Evolutionary conservation across 192 early-diverging fungal species (phyloP).

Genomic region (Lobosporangium transversale): DNA sequence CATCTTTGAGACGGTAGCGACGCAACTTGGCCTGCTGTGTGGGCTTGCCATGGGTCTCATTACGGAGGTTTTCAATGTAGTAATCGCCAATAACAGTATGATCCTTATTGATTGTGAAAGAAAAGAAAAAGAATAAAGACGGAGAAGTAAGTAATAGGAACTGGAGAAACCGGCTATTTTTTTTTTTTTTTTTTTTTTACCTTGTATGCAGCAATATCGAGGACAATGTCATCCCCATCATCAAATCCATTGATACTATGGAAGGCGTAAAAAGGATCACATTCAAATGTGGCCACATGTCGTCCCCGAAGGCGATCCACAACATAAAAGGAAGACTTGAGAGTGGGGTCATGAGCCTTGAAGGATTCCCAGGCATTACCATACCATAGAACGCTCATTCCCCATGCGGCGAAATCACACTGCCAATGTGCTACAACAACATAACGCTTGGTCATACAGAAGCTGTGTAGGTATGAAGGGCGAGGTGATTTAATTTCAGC

Average conservation of each 20-base stretch:
- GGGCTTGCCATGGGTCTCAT: conserved; percentile 36
- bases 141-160: neutral
- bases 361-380: conserved; percentile 48
- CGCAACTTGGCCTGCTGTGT: conserved; percentile 37
- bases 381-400: conserved; percentile 60
- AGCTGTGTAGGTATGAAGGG: conserved; percentile 65
- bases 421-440: conserved; percentile 63
- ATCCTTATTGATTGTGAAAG: conserved; percentile 17
- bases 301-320: conserved; percentile 47
- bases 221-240: conserved; percentile 53
- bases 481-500: conserved; percentile 45
- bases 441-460: conserved; percentile 65
- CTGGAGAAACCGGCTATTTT: neutral
- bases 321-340: conserved; percentile 54
- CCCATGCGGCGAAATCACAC: conserved; percentile 49
- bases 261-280: conserved; percentile 61
- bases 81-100: conserved; percentile 51
- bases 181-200: conserved; percentile 15
- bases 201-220: conserved; percentile 55
- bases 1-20: conserved; percentile 27
- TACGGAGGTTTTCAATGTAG: conserved; percentile 44
- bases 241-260: conserved; percentile 65
- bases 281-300: conserved; percentile 61
- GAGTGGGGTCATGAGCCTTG: conserved; percentile 31
- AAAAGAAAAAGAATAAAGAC: neutral